These are phyloP conservation scores for Kuraishia hungarica DNA, from an alignment of 805 yeast genomes.

Conservation along the genomic window DNA sequence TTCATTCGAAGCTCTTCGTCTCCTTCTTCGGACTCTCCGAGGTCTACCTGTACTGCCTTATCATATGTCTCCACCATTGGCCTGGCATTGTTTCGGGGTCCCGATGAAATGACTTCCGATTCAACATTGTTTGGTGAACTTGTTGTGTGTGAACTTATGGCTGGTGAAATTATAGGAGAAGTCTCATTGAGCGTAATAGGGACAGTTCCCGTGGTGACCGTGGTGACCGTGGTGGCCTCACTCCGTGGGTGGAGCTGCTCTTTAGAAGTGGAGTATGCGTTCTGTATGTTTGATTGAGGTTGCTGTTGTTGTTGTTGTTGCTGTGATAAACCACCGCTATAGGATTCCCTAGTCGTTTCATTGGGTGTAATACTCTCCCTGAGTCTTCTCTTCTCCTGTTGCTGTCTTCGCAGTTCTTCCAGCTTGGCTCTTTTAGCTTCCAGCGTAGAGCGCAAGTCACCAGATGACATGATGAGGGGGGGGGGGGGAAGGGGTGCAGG, in stretches of 20 bases:
- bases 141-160: not conserved
- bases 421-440: slow-evolving; percentile 45
- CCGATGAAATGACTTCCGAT: not conserved
- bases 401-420: slow-evolving; percentile 40
- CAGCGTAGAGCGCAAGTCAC: slow-evolving; percentile 13
- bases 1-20: slow-evolving; percentile 4
- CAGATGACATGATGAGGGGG: not conserved
- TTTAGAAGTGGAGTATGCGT: too few relatives aligned
- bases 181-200: too few relatives aligned
- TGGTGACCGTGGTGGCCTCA: too few relatives aligned
- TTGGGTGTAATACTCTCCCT: not conserved
- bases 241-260: too few relatives aligned
- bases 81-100: not conserved
- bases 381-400: slow-evolving; percentile 22
- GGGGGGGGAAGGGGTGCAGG: too few relatives aligned
- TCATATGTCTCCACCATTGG: slow-evolving; percentile 7
- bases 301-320: not conserved
- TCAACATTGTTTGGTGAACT: not conserved
- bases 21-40: slow-evolving; percentile 5
- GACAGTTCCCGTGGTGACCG: too few relatives aligned
- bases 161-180: too few relatives aligned
- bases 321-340: too few relatives aligned
- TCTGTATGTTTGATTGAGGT: too few relatives aligned
- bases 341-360: not conserved
- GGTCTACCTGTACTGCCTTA: slow-evolving; percentile 13